Percentiles rank a stretch among this genome's conserved stretches.
Evolutionary conservation across 176 grass and related monocot species (phyloP).

Genomic region (Cocos nucifera): DNA sequence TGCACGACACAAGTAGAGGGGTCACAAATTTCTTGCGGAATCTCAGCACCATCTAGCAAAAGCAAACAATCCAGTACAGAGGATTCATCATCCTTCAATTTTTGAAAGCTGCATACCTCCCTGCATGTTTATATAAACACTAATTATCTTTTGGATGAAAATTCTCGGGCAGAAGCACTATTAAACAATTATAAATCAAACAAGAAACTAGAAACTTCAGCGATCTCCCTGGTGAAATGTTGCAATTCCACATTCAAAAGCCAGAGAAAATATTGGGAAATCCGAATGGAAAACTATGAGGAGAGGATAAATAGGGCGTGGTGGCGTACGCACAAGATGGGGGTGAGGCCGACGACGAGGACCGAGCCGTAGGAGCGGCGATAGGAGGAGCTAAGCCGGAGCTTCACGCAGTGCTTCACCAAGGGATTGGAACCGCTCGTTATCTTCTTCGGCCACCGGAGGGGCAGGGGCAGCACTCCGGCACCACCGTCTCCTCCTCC

Average conservation of each 20-base stretch:
- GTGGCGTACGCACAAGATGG: constrained; percentile 42
- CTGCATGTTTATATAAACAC: constrained; percentile 21
- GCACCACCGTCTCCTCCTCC: too few species aligned
- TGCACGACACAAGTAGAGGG: constrained; percentile 33
- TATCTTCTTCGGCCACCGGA: constrained; percentile 34
- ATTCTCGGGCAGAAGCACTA: too few species aligned
- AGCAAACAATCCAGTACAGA: constrained; percentile 43
- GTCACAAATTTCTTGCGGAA: constrained; percentile 25
- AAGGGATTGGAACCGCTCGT: constrained; percentile 71
- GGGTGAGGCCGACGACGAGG: constrained; percentile 62
- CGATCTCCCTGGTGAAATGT: too few species aligned
- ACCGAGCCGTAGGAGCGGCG: constrained; percentile 43
- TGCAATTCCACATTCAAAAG: neutral
- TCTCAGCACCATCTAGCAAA: constrained; percentile 41
- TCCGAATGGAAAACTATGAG: neutral
- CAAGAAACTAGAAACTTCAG: too few species aligned
- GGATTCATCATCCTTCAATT: constrained; percentile 15
- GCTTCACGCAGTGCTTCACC: constrained; percentile 91
- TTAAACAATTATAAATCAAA: too few species aligned
- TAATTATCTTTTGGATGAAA: neutral
- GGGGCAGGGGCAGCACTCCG: too few species aligned
- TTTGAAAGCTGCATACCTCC: constrained; percentile 50
- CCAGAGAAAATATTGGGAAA: neutral
- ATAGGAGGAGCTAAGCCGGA: constrained; percentile 66
- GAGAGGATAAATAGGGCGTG: neutral